Conservation (phyloP, 2,329 filamentous ascomycete species). For the Pseudocercospora fuligena region DNA sequence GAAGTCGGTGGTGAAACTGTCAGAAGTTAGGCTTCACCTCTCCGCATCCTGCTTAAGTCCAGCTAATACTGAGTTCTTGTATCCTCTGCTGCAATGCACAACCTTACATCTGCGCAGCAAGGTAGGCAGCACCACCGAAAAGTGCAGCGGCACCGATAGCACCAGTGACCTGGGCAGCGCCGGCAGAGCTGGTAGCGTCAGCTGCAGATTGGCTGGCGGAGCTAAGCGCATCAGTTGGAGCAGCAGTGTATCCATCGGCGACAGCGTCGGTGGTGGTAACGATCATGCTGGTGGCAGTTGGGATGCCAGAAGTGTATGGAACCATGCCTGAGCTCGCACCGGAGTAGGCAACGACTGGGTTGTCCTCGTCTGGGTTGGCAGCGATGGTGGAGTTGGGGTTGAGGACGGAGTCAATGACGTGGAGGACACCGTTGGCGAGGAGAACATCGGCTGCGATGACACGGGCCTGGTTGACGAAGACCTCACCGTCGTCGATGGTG, state of each 20-base stretch:
- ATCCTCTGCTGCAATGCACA: background rate
- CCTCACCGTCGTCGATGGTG: slow-evolving; percentile 42
- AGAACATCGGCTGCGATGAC: slow-evolving; percentile 50
- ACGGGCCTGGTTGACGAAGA: slow-evolving; percentile 52
- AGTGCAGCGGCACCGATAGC: slow-evolving; percentile 54
- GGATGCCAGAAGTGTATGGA: slow-evolving; percentile 62
- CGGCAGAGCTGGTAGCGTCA: slow-evolving; percentile 11
- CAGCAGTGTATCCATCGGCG: slow-evolving; percentile 33
- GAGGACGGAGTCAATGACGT: slow-evolving; percentile 63
- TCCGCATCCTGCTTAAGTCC: background rate
- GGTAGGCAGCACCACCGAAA: slow-evolving; percentile 50
- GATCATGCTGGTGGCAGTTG: slow-evolving; percentile 42
- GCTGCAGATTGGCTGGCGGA: slow-evolving; percentile 19
- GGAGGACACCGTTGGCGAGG: slow-evolving; percentile 52
- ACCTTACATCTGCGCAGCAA: slow-evolving; percentile 31
- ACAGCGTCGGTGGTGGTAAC: slow-evolving; percentile 40
- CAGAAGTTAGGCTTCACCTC: background rate
- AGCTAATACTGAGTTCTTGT: background rate
- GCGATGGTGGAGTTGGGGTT: slow-evolving; percentile 59
- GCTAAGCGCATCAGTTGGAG: slow-evolving; percentile 18
- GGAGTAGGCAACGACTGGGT: slow-evolving; percentile 55
- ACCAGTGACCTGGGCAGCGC: slow-evolving; percentile 44
- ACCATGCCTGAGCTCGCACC: slow-evolving; percentile 55
- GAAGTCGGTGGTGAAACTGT: background rate
- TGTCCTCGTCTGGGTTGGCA: slow-evolving; percentile 50